Conservation (phyloP, 495 filamentous ascomycete genomes). For the Trichoderma gamsii region DNA sequence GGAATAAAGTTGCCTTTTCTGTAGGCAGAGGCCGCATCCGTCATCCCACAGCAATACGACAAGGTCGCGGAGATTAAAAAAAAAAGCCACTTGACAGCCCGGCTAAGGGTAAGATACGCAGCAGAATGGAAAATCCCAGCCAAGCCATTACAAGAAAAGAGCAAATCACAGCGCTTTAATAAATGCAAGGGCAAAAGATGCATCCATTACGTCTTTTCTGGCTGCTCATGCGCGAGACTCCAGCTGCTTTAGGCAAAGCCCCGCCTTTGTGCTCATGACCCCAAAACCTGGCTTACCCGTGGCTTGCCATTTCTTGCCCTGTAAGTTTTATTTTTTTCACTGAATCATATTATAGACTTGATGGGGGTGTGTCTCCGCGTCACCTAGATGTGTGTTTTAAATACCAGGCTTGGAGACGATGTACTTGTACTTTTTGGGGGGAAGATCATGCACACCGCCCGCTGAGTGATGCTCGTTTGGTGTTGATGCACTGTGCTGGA, state of each 20-base stretch:
- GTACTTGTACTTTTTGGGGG: background rate
- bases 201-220: conserved; percentile 4
- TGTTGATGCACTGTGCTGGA: background rate
- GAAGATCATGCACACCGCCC: conserved; percentile 1
- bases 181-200: too few species aligned
- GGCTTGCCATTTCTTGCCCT: background rate
- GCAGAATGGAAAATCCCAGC: too few species aligned
- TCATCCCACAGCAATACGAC: too few species aligned
- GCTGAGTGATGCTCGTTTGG: background rate
- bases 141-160: too few species aligned
- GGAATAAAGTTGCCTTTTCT: too few species aligned
- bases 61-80: too few species aligned
- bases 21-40: too few species aligned
- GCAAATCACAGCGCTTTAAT: too few species aligned
- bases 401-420: background rate
- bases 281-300: background rate
- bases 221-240: background rate
- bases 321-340: background rate
- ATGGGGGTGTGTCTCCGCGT: background rate
- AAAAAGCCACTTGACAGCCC: too few species aligned
- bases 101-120: too few species aligned
- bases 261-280: background rate
- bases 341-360: background rate
- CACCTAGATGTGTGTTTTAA: background rate
- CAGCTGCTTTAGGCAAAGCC: conserved; percentile 5